Conservation (phyloP, 2,329 filamentous ascomycete species). For the Alternaria triticimaculans region DNA sequence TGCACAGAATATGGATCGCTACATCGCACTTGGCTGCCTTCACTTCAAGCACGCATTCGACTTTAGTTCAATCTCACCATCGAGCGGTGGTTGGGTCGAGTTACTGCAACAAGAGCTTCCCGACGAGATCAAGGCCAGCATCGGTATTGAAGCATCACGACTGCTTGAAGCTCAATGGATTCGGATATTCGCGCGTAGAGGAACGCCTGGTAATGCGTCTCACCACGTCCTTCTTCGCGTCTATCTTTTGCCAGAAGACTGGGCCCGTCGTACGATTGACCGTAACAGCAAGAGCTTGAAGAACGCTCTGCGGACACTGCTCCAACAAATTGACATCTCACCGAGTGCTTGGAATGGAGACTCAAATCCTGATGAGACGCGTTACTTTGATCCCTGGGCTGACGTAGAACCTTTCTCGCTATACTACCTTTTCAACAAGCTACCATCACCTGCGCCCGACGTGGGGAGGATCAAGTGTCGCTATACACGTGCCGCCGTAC, state of each 20-base stretch:
- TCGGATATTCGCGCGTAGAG: slow-evolving; percentile 31
- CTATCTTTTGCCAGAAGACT: slow-evolving; percentile 71
- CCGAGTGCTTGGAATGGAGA: slow-evolving; percentile 62
- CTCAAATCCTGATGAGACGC: slow-evolving; percentile 20
- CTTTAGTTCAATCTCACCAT: not conserved
- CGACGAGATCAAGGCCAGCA: slow-evolving; percentile 27
- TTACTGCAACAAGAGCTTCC: slow-evolving; percentile 25
- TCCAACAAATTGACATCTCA: slow-evolving; percentile 65
- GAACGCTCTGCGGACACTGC: slow-evolving; percentile 56
- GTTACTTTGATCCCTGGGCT: slow-evolving; percentile 51
- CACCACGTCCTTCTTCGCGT: slow-evolving; percentile 56
- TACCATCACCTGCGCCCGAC: slow-evolving; percentile 71
- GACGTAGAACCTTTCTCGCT: slow-evolving; percentile 60
- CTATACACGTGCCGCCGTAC: slow-evolving; percentile 61
- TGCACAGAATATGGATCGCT: slow-evolving; percentile 31
- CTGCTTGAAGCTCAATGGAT: slow-evolving; percentile 47
- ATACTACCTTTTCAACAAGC: slow-evolving; percentile 74
- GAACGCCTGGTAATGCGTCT: not conserved
- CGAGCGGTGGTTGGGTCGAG: slow-evolving; percentile 32
- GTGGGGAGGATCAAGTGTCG: slow-evolving; percentile 57
- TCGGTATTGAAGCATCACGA: slow-evolving; percentile 32
- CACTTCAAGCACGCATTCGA: slow-evolving; percentile 21
- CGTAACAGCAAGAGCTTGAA: slow-evolving; percentile 56
- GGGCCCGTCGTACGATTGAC: slow-evolving; percentile 61
- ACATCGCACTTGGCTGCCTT: slow-evolving; percentile 47